Conservation (phyloP, 2,329 filamentous ascomycete species). For the Trichocomaceae sp. region DNA sequence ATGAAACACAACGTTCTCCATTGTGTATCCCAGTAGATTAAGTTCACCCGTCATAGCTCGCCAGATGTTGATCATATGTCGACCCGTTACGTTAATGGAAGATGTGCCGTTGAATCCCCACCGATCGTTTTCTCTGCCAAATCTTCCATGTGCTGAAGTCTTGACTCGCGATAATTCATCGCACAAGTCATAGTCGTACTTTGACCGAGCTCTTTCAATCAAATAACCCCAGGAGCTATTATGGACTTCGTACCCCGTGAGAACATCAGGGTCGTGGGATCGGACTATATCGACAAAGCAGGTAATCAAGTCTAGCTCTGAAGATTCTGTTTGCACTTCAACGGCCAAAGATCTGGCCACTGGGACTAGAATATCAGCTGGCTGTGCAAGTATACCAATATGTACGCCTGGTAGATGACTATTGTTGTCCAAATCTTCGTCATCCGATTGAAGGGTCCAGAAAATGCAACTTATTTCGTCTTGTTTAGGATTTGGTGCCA, state of each 20-base stretch:
- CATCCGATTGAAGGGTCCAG: constrained; percentile 79
- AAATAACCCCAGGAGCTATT: constrained; percentile 92
- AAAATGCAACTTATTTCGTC: constrained; percentile 86
- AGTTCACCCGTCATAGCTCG: constrained; percentile 90
- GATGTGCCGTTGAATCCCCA: constrained; percentile 96
- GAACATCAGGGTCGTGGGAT: constrained; percentile 76
- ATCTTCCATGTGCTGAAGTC: constrained; percentile 70
- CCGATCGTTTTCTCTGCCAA: constrained; percentile 76
- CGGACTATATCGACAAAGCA: constrained; percentile 83
- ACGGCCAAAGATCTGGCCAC: constrained; percentile 57
- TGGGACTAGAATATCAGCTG: constrained; percentile 52
- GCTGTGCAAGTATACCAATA: constrained; percentile 67
- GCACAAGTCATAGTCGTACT: constrained; percentile 85
- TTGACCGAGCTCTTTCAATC: constrained; percentile 76
- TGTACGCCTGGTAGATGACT: constrained; percentile 46
- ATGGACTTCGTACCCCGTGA: constrained; percentile 93
- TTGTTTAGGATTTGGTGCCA: constrained; percentile 82
- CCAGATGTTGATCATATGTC: constrained; percentile 97
- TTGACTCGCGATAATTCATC: constrained; percentile 90
- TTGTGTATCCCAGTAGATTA: constrained; percentile 85
- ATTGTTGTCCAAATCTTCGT: constrained; percentile 49
- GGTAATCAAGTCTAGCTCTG: constrained; percentile 78
- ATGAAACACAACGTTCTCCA: constrained; percentile 94
- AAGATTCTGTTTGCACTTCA: constrained; percentile 65
- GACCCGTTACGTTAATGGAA: constrained; percentile 82